These are phyloP conservation scores for Fusarium sp. DNA, from an alignment of 2,329 filamentous ascomycete genomes.

Conservation along the genomic window DNA sequence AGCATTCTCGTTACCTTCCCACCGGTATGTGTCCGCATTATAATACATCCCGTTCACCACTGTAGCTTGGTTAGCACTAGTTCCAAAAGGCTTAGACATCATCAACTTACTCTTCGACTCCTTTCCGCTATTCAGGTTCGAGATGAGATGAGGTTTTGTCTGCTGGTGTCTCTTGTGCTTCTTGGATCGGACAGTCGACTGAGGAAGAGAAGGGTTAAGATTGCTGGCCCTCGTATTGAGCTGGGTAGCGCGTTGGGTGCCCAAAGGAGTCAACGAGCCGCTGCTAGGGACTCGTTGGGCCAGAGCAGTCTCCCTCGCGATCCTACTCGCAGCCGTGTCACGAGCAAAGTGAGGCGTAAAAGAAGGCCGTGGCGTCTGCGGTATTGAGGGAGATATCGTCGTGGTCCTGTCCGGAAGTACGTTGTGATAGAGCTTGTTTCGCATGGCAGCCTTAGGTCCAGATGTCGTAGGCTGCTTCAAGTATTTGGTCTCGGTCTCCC, in stretches of 20 bases:
- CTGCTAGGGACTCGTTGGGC: conserved; percentile 69
- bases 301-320: conserved; percentile 71
- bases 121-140: conserved; percentile 80
- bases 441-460: conserved; percentile 72
- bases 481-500: conserved; percentile 82
- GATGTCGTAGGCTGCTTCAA: conserved; percentile 81
- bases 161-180: conserved; percentile 72
- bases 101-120: conserved; percentile 79
- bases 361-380: conserved; percentile 67
- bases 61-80: conserved; percentile 54
- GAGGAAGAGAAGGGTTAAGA: conserved; percentile 56
- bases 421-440: conserved; percentile 69
- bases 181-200: conserved; percentile 62
- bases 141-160: conserved; percentile 87
- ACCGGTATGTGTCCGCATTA: conserved; percentile 86
- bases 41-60: conserved; percentile 96
- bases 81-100: not conserved
- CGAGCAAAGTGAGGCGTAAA: conserved; percentile 72
- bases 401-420: conserved; percentile 65
- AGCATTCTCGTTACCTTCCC: conserved; percentile 96
- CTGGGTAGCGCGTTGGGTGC: conserved; percentile 66
- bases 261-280: conserved; percentile 66
- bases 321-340: conserved; percentile 74
- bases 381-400: conserved; percentile 65
- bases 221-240: conserved; percentile 63